These are phyloP conservation scores for Daphne laureola DNA, from an alignment of 441 rosid genomes.

Conservation along the genomic window DNA sequence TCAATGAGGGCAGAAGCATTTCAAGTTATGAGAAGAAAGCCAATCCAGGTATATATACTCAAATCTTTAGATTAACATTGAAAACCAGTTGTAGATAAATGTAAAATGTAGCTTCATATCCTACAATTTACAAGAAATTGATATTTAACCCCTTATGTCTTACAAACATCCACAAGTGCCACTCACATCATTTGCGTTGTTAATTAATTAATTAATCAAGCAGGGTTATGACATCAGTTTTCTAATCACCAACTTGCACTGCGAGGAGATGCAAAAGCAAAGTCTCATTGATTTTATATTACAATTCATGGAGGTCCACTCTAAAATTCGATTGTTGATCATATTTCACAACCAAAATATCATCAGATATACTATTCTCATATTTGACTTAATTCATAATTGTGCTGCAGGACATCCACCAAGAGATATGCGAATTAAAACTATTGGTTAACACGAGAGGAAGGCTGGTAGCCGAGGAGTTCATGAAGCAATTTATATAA, in stretches of 20 bases:
- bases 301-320: constrained; percentile 84
- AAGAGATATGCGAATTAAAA: constrained; percentile 90
- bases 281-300: constrained; percentile 90
- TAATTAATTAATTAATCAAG: constrained; percentile 14
- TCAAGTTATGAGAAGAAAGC: constrained; percentile 91
- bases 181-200: background rate
- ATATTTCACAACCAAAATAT: too few species aligned
- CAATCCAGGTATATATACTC: constrained; percentile 59
- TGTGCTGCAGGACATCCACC: constrained; percentile 73
- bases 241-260: constrained; percentile 93
- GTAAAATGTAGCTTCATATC: too few species aligned
- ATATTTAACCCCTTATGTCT: too few species aligned
- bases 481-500: constrained; percentile 72
- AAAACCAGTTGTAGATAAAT: too few species aligned
- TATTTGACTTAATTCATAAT: background rate
- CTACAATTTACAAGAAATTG: too few species aligned
- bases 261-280: constrained; percentile 95
- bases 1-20: constrained; percentile 99
- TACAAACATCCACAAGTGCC: too few species aligned
- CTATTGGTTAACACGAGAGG: constrained; percentile 87
- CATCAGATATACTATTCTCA: background rate
- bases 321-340: too few species aligned
- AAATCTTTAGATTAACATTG: too few species aligned
- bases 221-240: constrained; percentile 98
- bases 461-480: constrained; percentile 86